Evolutionary conservation across 164 flowering plant genomes (phyloP), one percentile per base, ranked within the genome.

Genomic region (Malania oleifera): DNA sequence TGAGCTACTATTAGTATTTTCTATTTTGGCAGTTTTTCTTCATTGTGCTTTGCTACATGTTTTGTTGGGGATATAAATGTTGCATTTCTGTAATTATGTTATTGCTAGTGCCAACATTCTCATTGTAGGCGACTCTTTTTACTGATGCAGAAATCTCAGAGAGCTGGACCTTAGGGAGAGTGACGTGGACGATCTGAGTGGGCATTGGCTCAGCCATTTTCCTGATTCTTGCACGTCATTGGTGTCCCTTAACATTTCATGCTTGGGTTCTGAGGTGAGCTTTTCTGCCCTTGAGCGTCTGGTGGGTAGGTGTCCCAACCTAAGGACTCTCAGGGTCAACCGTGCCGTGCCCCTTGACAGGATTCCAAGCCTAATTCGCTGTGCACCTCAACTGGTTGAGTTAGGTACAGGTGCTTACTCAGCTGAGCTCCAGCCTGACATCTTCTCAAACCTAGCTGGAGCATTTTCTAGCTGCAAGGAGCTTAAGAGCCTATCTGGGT

Each of bases 161-260:
- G 91, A 73, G 70, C 74, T 92, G 53, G 96, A 92, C 62, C 77
- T 92, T 76, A 70, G 80, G 46, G 96, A 92, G 67, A 78, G 95
- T 67, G 91, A 87, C 55, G 93, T 89, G 70, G 96, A 87, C 9
- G 97, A 89, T 58, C 66, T 63, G 6, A 80, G 85, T 65, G 96
- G 96, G 57, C 75, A 86, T 59, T 92, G 98, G 98, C 79, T 92
- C 15, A 77, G 79, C 68, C 71, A 75, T 75, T 89, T 92, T 56
- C 93, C 97, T 3, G 90, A 84, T 37, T 64, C 77, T 12, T 92
- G 49, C 63, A 86, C 96, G 0, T 92, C 98, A 34, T 52, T 89
- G 62, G 97, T 77, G 27, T 81, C 90, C 34, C 88, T 92, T 47
- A 83, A 85, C 58, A 72, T 92, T 48, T 62, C 96, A 13, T 87